These are phyloP conservation scores for Cordyceps javanica DNA, from an alignment of 2,329 filamentous ascomycete species.

Conservation along the genomic window DNA sequence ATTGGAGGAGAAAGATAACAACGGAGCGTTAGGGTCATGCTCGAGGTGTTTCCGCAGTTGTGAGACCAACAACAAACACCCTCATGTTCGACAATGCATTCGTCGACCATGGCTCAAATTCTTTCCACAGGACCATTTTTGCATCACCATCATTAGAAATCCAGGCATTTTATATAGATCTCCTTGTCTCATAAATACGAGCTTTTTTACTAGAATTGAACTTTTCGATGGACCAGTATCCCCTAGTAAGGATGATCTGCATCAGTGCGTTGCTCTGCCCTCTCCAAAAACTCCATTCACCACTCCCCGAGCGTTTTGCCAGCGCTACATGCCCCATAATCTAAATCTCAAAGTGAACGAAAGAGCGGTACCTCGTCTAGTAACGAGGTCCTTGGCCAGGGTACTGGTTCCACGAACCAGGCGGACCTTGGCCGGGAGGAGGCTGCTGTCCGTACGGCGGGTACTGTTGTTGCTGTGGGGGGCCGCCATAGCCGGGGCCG, in stretches of 20 bases:
- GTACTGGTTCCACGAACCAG: constrained; percentile 30
- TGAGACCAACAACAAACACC: neutral
- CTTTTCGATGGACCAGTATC: neutral
- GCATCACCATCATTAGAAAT: neutral
- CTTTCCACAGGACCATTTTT: neutral
- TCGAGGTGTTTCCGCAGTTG: neutral
- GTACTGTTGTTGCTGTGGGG: constrained; percentile 20
- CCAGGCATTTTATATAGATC: neutral
- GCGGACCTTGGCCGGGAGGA: constrained; percentile 18
- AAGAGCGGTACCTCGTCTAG: constrained; percentile 12
- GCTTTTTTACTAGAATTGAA: neutral
- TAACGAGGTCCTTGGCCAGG: constrained; percentile 33
- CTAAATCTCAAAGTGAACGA: neutral
- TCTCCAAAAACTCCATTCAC: neutral
- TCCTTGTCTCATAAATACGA: neutral
- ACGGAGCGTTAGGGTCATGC: neutral
- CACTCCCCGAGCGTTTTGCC: neutral
- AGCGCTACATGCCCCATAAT: neutral
- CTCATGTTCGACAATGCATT: neutral
- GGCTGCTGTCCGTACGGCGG: constrained; percentile 20
- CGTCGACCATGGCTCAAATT: neutral
- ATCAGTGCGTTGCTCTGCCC: neutral
- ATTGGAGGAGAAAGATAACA: neutral
- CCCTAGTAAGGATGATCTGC: neutral
- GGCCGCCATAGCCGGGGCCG: constrained; percentile 4